Evolutionary conservation across 371 early-diverging fungal genomes (phyloP).

Genomic region (Dinochytrium kinnereticum): DNA sequence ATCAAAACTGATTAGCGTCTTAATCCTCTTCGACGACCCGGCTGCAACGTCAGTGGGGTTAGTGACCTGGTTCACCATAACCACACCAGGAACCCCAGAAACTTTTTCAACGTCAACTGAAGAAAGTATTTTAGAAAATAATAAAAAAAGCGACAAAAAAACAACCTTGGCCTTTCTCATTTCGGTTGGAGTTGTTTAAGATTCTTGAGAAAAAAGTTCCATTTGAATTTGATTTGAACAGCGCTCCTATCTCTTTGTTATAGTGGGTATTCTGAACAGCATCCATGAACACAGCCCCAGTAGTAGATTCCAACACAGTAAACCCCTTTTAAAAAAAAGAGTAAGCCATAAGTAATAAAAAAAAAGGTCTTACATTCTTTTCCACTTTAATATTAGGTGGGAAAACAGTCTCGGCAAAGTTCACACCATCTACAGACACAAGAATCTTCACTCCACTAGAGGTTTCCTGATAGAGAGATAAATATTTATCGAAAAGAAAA

Average conservation of each 20-base stretch:
- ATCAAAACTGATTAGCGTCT: slow-evolving; percentile 79
- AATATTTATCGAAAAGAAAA: neutral
- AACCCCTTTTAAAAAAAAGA: slow-evolving; percentile 49
- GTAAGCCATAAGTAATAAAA: neutral
- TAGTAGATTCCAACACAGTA: slow-evolving; percentile 81
- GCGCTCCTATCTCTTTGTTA: slow-evolving; percentile 76
- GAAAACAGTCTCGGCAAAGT: slow-evolving; percentile 76
- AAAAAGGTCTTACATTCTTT: slow-evolving; percentile 33
- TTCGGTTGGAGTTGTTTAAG: slow-evolving; percentile 51
- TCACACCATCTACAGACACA: slow-evolving; percentile 59
- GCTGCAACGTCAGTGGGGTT: slow-evolving; percentile 63
- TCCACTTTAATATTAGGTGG: slow-evolving; percentile 74
- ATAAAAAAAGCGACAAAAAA: neutral
- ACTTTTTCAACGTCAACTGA: slow-evolving; percentile 92
- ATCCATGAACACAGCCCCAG: slow-evolving; percentile 61
- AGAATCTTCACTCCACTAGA: slow-evolving; percentile 66
- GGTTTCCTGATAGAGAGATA: slow-evolving; percentile 32
- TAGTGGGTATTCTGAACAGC: slow-evolving; percentile 54
- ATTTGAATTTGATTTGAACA: slow-evolving; percentile 89
- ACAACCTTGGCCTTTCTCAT: slow-evolving; percentile 71
- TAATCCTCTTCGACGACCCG: slow-evolving; percentile 68
- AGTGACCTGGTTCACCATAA: slow-evolving; percentile 81
- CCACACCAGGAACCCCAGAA: slow-evolving; percentile 88
- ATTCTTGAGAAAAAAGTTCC: slow-evolving; percentile 49
- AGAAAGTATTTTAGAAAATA: neutral